Conservation (phyloP, 805 yeast species). For the Lipomyces orientalis region DNA sequence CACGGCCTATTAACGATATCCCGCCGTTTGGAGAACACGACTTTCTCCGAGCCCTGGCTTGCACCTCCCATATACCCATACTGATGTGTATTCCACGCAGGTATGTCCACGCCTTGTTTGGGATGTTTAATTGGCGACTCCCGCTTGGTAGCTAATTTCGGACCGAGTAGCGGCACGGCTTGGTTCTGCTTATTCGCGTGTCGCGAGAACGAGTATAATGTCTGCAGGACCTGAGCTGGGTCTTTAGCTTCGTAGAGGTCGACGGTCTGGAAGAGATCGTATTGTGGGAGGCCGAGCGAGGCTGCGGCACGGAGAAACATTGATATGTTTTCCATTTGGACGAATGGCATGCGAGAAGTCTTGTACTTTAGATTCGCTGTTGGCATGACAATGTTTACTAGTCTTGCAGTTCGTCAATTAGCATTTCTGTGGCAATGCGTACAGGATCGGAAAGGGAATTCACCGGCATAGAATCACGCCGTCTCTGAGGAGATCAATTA, state of each 20-base stretch:
- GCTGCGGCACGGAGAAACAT: slow-evolving; percentile 69
- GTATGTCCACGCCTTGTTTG: slow-evolving; percentile 58
- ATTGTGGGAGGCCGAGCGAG: slow-evolving; percentile 72
- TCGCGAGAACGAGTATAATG: slow-evolving; percentile 75
- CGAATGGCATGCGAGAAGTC: slow-evolving; percentile 73
- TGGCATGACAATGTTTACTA: slow-evolving; percentile 52
- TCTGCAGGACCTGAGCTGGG: slow-evolving; percentile 78
- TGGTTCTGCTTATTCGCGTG: slow-evolving; percentile 63
- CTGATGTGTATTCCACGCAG: slow-evolving; percentile 63
- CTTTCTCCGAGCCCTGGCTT: slow-evolving; percentile 55
- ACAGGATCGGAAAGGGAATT: slow-evolving; percentile 39
- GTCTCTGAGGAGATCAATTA: slow-evolving; percentile 63
- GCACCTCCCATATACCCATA: slow-evolving; percentile 64
- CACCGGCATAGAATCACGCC: slow-evolving; percentile 60
- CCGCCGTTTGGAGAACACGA: slow-evolving; percentile 60
- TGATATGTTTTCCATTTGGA: slow-evolving; percentile 84
- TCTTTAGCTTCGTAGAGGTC: slow-evolving; percentile 77
- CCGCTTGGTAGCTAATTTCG: slow-evolving; percentile 56
- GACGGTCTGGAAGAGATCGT: slow-evolving; percentile 78
- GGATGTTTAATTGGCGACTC: slow-evolving; percentile 55
- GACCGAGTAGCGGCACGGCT: slow-evolving; percentile 61
- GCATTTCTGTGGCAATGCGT: not conserved
- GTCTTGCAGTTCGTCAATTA: slow-evolving; percentile 20
- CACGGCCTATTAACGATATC: slow-evolving; percentile 47
- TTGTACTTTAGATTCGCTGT: slow-evolving; percentile 53